Evolutionary conservation across 2,329 filamentous ascomycete genomes (phyloP).

Genomic region (Apiospora rasikravindrae): DNA sequence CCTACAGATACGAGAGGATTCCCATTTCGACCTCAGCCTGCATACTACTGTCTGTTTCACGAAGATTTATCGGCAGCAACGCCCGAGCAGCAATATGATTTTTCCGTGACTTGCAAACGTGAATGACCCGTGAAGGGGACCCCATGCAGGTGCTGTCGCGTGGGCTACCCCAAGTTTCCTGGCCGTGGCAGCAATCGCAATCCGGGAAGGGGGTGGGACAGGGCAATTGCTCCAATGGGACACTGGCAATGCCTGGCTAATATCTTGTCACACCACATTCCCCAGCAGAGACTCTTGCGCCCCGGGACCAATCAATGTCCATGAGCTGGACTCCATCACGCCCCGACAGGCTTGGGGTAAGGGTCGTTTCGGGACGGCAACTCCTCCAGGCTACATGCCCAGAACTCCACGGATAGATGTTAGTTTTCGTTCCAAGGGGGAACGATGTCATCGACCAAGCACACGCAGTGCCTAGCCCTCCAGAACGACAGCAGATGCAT

Average conservation of each 20-base stretch:
- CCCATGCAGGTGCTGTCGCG: constrained; percentile 12
- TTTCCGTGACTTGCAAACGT: not conserved
- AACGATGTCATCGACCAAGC: constrained; percentile 15
- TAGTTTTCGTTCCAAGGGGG: constrained; percentile 14
- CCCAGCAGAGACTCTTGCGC: not conserved
- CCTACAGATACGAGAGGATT: too few species aligned
- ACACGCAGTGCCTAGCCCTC: constrained; percentile 2
- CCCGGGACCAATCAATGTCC: constrained; percentile 7
- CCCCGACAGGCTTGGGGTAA: constrained; percentile 10
- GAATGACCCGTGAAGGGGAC: not conserved
- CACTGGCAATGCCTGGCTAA: not conserved
- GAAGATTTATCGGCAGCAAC: constrained; percentile 11
- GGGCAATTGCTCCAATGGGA: constrained; percentile 1
- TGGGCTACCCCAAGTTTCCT: constrained; percentile 15
- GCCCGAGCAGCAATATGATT: constrained; percentile 10
- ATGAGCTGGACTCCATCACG: not conserved
- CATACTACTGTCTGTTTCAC: not conserved
- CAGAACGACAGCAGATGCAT: constrained; percentile 9
- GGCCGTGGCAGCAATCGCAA: not conserved
- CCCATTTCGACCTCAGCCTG: not conserved
- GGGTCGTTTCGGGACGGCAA: constrained; percentile 12
- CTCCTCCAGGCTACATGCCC: constrained; percentile 4
- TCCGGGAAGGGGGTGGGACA: not conserved
- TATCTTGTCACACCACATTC: constrained; percentile 10
- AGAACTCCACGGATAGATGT: not conserved